A percentile compares a stretch with the other conserved stretches of the same genome.
These are phyloP conservation scores for Pseudogymnoascus sp. DNA, from an alignment of 2,329 filamentous ascomycete genomes.

Conservation along the genomic window DNA sequence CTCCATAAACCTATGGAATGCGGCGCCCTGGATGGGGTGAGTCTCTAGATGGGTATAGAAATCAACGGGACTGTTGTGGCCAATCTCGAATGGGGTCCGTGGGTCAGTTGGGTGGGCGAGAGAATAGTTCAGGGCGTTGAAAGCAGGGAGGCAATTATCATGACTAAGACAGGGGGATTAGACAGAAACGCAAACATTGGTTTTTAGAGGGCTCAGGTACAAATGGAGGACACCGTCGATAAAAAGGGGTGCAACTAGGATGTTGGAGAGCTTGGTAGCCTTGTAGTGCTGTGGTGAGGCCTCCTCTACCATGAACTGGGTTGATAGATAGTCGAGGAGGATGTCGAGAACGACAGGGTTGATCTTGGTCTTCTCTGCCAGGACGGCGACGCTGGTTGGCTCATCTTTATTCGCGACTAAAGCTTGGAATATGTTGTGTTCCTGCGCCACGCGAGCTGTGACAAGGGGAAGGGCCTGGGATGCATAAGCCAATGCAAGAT, in stretches of 20 bases:
- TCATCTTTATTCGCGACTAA: conserved; percentile 6
- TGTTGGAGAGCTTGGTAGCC: conserved; percentile 7
- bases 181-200: neutral
- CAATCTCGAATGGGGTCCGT: conserved; percentile 12
- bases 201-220: neutral
- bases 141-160: conserved; percentile 14
- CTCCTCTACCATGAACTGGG: conserved; percentile 11
- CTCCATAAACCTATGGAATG: conserved; percentile 26
- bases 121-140: conserved; percentile 11
- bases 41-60: conserved; percentile 13
- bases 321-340: conserved; percentile 11
- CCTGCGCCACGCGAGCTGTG: neutral
- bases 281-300: conserved; percentile 8
- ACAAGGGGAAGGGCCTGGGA: neutral
- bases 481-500: neutral
- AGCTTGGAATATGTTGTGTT: conserved; percentile 9
- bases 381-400: neutral
- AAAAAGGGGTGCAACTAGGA: conserved; percentile 12
- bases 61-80: neutral
- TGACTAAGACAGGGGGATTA: conserved; percentile 7
- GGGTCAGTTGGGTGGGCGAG: neutral
- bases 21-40: conserved; percentile 16
- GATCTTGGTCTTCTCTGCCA: conserved; percentile 10
- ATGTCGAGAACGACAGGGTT: conserved; percentile 6
- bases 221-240: conserved; percentile 12